Evolutionary conservation across 2,329 filamentous ascomycete genomes (phyloP).

Genomic region (Cryphonectria japonica): DNA sequence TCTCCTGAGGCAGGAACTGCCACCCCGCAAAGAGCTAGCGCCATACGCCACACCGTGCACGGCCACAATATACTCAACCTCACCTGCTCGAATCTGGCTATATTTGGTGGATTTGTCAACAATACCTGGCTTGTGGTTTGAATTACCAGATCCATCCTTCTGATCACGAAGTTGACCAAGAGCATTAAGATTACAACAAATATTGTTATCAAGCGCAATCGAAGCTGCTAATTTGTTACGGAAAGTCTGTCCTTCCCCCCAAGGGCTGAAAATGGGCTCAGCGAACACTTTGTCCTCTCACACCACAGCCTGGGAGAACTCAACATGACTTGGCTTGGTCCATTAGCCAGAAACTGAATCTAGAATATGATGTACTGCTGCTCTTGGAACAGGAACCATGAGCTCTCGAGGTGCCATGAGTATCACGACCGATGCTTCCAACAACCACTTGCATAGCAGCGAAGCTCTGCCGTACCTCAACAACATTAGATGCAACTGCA

Average conservation of each 20-base stretch:
- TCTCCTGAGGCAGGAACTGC: background rate
- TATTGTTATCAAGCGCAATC: background rate
- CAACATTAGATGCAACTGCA: too few species aligned
- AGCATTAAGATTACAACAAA: background rate
- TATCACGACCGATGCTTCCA: too few species aligned
- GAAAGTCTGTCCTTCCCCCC: background rate
- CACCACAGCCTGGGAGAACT: background rate
- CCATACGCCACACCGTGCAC: conserved; percentile 1
- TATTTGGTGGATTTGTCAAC: background rate
- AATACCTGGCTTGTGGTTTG: background rate
- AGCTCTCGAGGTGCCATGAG: too few species aligned
- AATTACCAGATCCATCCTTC: background rate
- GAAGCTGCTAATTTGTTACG: background rate
- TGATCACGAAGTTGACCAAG: background rate
- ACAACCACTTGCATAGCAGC: too few species aligned
- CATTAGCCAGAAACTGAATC: too few species aligned
- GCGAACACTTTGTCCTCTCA: background rate
- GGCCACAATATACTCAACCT: background rate
- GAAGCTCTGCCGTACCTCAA: too few species aligned
- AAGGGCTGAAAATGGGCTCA: background rate
- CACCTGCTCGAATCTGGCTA: background rate
- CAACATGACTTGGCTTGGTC: too few species aligned
- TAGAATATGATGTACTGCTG: too few species aligned
- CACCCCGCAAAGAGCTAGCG: conserved; percentile 11
- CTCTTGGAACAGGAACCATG: too few species aligned